These are phyloP conservation scores for Lipomyces starkeyi DNA, from an alignment of 805 yeast genomes.

Conservation along the genomic window DNA sequence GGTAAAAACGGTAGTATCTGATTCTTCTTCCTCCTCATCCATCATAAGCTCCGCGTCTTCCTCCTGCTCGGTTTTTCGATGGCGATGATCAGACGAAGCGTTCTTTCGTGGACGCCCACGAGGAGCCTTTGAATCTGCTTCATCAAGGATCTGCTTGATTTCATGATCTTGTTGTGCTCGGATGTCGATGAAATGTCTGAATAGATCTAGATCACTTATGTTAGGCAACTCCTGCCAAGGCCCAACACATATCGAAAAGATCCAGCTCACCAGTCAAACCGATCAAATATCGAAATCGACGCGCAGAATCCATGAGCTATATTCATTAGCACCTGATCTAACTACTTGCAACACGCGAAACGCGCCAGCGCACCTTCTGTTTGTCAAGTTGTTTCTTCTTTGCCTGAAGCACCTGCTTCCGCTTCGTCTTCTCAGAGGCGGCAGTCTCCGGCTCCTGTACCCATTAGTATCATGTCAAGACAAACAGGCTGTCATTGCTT, in stretches of 20 bases:
- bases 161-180: conserved; percentile 79
- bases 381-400: conserved; percentile 35
- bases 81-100: conserved; percentile 52
- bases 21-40: conserved; percentile 68
- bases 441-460: neutral
- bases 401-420: conserved; percentile 40
- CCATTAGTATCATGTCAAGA: neutral
- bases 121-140: conserved; percentile 41
- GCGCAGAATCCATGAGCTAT: conserved; percentile 67
- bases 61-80: conserved; percentile 90
- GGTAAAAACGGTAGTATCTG: conserved; percentile 71
- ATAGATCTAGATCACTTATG: conserved; percentile 57
- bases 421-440: conserved; percentile 20
- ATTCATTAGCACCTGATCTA: neutral
- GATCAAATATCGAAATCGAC: conserved; percentile 77
- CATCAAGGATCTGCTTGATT: conserved; percentile 51
- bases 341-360: neutral
- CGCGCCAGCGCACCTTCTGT: conserved; percentile 26
- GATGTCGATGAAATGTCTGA: conserved; percentile 84
- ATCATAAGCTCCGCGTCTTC: conserved; percentile 91
- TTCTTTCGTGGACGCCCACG: conserved; percentile 37
- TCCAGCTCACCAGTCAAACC: conserved; percentile 59
- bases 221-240: neutral
- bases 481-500: neutral
- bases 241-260: neutral